These are phyloP conservation scores for Rhizoctonia solani DNA, from an alignment of 1,284 basidiomycete species.

Conservation along the genomic window DNA sequence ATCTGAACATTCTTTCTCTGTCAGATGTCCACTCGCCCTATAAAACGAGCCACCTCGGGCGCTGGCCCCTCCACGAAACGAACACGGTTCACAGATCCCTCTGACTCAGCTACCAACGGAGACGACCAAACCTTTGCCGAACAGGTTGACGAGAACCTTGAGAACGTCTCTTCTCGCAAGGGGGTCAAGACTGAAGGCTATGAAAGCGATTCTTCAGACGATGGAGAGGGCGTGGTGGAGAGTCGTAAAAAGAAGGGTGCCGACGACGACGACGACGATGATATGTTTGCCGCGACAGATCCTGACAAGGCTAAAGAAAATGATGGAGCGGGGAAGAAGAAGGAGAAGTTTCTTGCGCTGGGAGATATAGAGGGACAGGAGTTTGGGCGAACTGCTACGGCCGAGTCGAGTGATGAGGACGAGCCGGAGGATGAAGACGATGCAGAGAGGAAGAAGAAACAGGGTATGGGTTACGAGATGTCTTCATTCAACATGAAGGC, in stretches of 20 bases:
- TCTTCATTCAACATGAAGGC: constrained; percentile 99
- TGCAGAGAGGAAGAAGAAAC: constrained; percentile 69
- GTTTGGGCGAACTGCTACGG: constrained; percentile 59
- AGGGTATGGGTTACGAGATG: constrained; percentile 90
- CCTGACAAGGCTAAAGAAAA: constrained; percentile 55
- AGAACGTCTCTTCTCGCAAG: constrained; percentile 59
- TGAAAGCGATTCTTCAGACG: constrained; percentile 91
- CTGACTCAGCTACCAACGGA: constrained; percentile 34
- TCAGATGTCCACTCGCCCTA: constrained; percentile 13
- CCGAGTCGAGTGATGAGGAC: constrained; percentile 55
- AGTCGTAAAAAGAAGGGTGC: constrained; percentile 62
- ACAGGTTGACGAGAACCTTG: constrained; percentile 66
- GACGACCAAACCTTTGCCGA: constrained; percentile 58
- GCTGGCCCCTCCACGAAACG: constrained; percentile 37
- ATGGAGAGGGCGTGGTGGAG: constrained; percentile 85
- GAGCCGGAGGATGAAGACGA: constrained; percentile 82
- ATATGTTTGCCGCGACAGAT: constrained; percentile 83
- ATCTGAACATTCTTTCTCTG: background rate
- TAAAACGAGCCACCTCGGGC: constrained; percentile 30
- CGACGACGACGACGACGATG: constrained; percentile 62
- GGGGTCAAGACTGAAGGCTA: constrained; percentile 87
- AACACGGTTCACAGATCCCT: constrained; percentile 36
- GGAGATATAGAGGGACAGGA: constrained; percentile 97
- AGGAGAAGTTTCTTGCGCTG: constrained; percentile 77
- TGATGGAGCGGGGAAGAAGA: constrained; percentile 57